Base-by-base conservation (phyloP, 2,329 filamentous ascomycete species). In the Rhexocercosporidium sp. region DNA sequence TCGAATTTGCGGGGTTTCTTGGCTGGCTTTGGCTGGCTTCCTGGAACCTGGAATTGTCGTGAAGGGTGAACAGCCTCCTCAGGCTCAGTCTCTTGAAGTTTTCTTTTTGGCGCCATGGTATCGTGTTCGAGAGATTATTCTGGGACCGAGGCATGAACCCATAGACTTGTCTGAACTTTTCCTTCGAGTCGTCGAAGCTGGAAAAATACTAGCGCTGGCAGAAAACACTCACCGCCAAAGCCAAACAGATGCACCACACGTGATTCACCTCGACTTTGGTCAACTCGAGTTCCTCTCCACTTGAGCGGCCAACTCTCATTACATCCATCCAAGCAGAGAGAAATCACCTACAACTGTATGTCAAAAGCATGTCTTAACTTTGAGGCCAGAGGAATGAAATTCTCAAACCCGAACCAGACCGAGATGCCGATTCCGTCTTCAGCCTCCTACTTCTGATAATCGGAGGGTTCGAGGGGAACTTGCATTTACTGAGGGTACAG, bases 1-100 rank as follows among this genome's bases (percentile, higher is more conserved):
- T 75, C 75, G 34, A 68, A 70, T 37, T 68, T 71, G 69, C 76
- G 75, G 44, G 72, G 72, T 64, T 76, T 77, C 63, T 78, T 78
- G 25, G 72, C 62, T 56, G 74, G 74, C 60, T 75, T 76, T 49
- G 72, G 74, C 27, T 68, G 66, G 67, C 61, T 70, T 14, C 75
- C 76, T 56, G 70, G 71, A 22, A 78, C 72, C 66, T 77, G 74
- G n/a, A 67, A 68, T 70, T 76, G 72, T 51, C 77, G 69, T 41
- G 76, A 77, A 56, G 70, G 68, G 64, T 78, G 77, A 59, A 78
- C 73, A 20, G 51, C 67, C 56, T 72, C 71, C 39, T 73, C 53
- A 31, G 61, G 31, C 22, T 75, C 71, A 0, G 66, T 49, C 12
- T 75, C 73, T 29, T 70, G 61, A 47, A 70, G 65, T 63, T 75